Evolutionary conservation across 352 stramenopile genomes (phyloP).

Genomic region (Sclerospora graminicola): DNA sequence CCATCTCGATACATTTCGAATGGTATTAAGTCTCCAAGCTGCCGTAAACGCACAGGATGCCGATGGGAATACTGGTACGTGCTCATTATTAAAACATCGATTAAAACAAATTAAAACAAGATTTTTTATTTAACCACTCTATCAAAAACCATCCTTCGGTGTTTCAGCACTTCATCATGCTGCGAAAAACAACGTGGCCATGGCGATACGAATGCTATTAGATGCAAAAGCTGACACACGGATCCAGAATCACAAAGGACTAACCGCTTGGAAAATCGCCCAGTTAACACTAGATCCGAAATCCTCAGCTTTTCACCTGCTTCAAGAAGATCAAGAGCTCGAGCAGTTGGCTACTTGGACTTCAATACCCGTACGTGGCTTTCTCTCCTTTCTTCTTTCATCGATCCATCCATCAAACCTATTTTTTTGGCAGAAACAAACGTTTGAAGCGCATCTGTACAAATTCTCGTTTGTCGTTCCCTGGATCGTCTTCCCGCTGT

Average conservation of each 20-base stretch:
- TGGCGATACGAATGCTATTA: conserved; percentile 60
- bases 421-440: conserved; percentile 32
- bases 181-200: conserved; percentile 42
- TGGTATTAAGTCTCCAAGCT: conserved; percentile 67
- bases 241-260: conserved; percentile 28
- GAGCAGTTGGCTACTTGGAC: conserved; percentile 30
- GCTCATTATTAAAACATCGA: too few species aligned
- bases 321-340: conserved; percentile 47
- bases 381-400: not conserved
- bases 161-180: conserved; percentile 52
- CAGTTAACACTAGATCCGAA: conserved; percentile 20
- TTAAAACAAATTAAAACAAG: too few species aligned
- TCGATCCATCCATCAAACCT: not conserved
- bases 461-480: conserved; percentile 69
- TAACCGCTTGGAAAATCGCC: conserved; percentile 47
- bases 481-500: conserved; percentile 45
- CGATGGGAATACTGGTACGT: conserved; percentile 57
- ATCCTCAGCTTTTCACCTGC: conserved; percentile 31
- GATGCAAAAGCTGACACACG: conserved; percentile 40
- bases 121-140: too few species aligned
- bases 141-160: too few species aligned
- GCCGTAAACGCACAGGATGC: conserved; percentile 38
- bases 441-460: conserved; percentile 52
- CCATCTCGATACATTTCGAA: conserved; percentile 73
- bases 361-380: conserved; percentile 22